These are phyloP conservation scores for Microcyclospora pomicola DNA, from an alignment of 2,329 filamentous ascomycete genomes.

Conservation along the genomic window DNA sequence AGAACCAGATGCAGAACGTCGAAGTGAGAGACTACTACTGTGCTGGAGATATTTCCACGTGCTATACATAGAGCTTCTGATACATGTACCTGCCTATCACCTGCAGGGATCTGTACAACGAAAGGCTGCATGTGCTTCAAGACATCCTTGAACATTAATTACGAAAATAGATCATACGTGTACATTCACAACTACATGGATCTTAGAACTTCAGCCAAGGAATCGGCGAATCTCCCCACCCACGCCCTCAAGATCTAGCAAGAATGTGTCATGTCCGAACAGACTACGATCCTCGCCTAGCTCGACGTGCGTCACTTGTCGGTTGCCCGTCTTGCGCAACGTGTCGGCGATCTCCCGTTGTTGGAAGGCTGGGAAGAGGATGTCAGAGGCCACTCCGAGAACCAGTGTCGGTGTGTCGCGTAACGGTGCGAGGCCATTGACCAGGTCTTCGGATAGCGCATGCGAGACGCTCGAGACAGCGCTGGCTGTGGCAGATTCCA, in stretches of 20 bases:
- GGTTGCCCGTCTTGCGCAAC: slow-evolving; percentile 62
- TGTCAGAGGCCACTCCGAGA: slow-evolving; percentile 89
- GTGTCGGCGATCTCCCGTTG: slow-evolving; percentile 87
- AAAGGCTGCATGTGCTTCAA: too few species aligned
- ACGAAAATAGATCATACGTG: too few species aligned
- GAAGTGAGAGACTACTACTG: too few species aligned
- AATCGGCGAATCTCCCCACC: slow-evolving; percentile 74
- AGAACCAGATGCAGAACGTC: too few species aligned
- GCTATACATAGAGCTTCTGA: too few species aligned
- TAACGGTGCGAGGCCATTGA: slow-evolving; percentile 58
- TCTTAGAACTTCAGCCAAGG: slow-evolving; percentile 40
- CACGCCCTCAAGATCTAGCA: slow-evolving; percentile 83
- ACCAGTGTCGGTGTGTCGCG: slow-evolving; percentile 71
- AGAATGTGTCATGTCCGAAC: slow-evolving; percentile 93
- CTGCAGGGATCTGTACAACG: too few species aligned
- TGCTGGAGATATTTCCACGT: too few species aligned
- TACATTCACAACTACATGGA: not conserved
- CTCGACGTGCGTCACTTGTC: slow-evolving; percentile 73
- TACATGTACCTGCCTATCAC: too few species aligned
- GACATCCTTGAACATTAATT: too few species aligned
- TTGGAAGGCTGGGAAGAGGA: slow-evolving; percentile 95
- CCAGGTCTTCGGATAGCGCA: slow-evolving; percentile 53
- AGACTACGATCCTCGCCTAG: slow-evolving; percentile 85
- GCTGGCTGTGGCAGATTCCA: slow-evolving; percentile 11
- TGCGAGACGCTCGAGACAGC: not conserved